Evolutionary conservation across 2,329 filamentous ascomycete species (phyloP).

Genomic region (Incumbomyces delicatus): DNA sequence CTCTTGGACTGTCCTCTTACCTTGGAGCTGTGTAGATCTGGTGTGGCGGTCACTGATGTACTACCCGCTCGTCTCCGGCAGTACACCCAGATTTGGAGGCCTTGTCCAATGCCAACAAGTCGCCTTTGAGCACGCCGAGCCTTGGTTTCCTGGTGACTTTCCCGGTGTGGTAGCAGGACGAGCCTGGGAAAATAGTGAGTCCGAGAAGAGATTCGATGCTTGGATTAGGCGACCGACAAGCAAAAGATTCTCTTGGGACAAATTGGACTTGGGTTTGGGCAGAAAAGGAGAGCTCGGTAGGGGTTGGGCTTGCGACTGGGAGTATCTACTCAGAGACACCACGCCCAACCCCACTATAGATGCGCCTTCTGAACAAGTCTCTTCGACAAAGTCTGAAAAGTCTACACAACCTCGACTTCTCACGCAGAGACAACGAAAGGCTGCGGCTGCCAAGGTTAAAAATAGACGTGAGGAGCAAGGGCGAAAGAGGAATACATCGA

Average conservation of each 20-base stretch:
- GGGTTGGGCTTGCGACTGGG: constrained; percentile 78
- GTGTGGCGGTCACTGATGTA: constrained; percentile 83
- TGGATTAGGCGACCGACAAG: constrained; percentile 76
- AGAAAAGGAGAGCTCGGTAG: constrained; percentile 73
- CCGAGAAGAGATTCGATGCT: constrained; percentile 46
- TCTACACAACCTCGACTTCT: constrained; percentile 3
- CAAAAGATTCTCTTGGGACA: constrained; percentile 66
- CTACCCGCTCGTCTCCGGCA: constrained; percentile 67
- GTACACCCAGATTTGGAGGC: constrained; percentile 74
- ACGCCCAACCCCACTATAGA: constrained; percentile 4
- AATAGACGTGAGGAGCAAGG: constrained; percentile 5
- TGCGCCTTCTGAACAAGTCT: not conserved
- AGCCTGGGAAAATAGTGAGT: constrained; percentile 63
- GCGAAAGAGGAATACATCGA: constrained; percentile 13
- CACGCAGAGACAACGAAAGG: constrained; percentile 18
- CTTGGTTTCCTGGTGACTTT: constrained; percentile 82
- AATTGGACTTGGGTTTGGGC: constrained; percentile 61
- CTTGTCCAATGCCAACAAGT: constrained; percentile 70
- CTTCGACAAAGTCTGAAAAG: not conserved
- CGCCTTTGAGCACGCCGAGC: constrained; percentile 63
- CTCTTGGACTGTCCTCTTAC: constrained; percentile 73
- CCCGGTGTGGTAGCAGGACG: constrained; percentile 70
- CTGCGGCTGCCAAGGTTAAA: constrained; percentile 11
- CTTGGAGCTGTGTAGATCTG: constrained; percentile 79
- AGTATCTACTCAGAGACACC: constrained; percentile 45